Conservation (phyloP, 2,329 filamentous ascomycete species). For the Nemania bipapillata region DNA sequence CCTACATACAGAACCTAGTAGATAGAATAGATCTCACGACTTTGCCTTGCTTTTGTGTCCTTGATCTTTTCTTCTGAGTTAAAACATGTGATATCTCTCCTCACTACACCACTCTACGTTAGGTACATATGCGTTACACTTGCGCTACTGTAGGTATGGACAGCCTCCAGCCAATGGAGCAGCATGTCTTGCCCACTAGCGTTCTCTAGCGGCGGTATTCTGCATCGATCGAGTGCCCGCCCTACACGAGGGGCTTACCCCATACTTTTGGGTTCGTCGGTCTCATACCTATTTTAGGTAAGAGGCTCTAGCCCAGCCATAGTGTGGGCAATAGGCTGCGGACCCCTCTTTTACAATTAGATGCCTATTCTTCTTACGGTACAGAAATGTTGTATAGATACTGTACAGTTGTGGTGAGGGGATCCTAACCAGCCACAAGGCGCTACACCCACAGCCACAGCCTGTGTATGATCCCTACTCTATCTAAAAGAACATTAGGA, state of each 20-base stretch:
- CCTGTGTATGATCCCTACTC: no score
- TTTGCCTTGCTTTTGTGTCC: not conserved
- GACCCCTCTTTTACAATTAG: no score
- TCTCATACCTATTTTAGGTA: not conserved
- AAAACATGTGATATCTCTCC: not conserved
- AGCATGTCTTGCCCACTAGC: not conserved
- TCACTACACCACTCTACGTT: not conserved
- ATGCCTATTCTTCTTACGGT: no score
- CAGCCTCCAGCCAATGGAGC: no score
- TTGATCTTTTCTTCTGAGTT: not conserved
- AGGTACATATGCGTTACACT: no score
- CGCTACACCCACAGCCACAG: no score
- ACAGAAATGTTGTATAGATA: no score
- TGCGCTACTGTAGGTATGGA: no score
- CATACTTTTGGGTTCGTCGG: not conserved
- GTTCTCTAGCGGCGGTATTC: not conserved
- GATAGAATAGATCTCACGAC: not conserved
- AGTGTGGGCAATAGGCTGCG: not conserved
- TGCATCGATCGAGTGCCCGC: not conserved
- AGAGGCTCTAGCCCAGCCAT: not conserved
- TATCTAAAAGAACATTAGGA: no score
- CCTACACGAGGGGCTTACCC: not conserved
- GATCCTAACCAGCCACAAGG: no score
- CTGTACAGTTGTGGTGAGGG: no score
- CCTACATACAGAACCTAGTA: no score